Evolutionary conservation across 2,329 filamentous ascomycete genomes (phyloP).

Genomic region (Aspergillus novofumigatus): DNA sequence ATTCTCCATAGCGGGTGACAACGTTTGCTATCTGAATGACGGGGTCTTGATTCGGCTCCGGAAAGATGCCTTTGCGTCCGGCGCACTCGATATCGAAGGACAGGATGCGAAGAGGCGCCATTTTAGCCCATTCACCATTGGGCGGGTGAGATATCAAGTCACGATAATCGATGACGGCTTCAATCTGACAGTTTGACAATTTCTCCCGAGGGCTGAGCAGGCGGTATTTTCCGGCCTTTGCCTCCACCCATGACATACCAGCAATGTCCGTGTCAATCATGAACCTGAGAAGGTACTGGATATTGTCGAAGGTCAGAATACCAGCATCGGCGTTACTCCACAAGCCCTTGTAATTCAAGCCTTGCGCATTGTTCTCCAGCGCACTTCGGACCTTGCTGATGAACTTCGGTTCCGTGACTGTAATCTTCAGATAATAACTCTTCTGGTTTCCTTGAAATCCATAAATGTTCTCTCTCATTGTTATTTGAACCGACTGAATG

Average conservation of each 20-base stretch:
- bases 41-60: constrained; percentile 83
- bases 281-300: constrained; percentile 91
- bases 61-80: constrained; percentile 94
- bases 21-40: constrained; percentile 98
- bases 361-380: constrained; percentile 62
- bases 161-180: constrained; percentile 76
- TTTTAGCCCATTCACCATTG: constrained; percentile 95
- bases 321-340: constrained; percentile 70
- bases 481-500: constrained; percentile 76
- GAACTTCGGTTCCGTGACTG: constrained; percentile 81
- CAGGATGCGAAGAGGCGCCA: constrained; percentile 86
- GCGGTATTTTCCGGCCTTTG: constrained; percentile 67
- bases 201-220: constrained; percentile 62
- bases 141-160: constrained; percentile 83
- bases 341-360: constrained; percentile 84
- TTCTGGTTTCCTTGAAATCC: constrained; percentile 91
- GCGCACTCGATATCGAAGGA: constrained; percentile 99
- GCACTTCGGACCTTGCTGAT: constrained; percentile 70
- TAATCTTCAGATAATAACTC: constrained; percentile 89
- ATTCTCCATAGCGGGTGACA: constrained; percentile 89
- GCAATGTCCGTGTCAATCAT: constrained; percentile 96
- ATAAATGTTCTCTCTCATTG: constrained; percentile 85
- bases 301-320: constrained; percentile 89
- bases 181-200: constrained; percentile 94
- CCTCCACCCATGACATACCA: constrained; percentile 98